Base-by-base conservation (phyloP, 2,329 filamentous ascomycete genomes). In the Venturia nashicola region DNA sequence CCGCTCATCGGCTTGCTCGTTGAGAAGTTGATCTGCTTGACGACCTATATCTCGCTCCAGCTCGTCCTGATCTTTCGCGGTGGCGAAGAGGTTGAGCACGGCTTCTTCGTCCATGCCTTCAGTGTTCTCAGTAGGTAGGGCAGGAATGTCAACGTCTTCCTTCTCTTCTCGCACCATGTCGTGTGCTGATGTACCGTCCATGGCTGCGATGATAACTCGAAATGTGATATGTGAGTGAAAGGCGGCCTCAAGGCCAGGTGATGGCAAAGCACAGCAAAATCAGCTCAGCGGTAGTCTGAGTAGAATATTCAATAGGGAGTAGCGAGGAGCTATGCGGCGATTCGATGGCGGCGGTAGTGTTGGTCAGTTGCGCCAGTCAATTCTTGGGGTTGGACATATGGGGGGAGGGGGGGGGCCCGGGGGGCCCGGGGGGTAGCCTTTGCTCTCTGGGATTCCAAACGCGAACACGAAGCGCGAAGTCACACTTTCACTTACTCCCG, bases 51-150 rank as follows among this genome's bases (percentile, higher is more conserved):
- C 91, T 66, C 91, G 83, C 74, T 97, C 93, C 23, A 97, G 78
- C 65, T 97, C 92, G 76, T 92, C 87, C 73, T 97, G 93, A 70
- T 96, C 86, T 65, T 90, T 86, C 27, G 94, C 85, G 16, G 69
- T 71, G 8, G 74, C 72, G 4, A 72, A 51, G 9, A 65, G 36
- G 18, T 65, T 57, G 44, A 63, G 61, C 16, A 40, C 36, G 5
- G 61, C 51, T 57, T 63, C 42, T 59, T 63, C 61, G 48, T 63
- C 61, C 61, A 63, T 63, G n/a, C 51, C 61, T 57, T 48, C 43
- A 16, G 61, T 55, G 42, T 59, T 44, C 23, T 43, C 59, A 6
- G 42, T 60, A 3, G 42, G 36, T 5, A 42, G n/a, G n/a, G 59
- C 51, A 57, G 51, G 32, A 36, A 57, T 20, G 39, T 51, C 32